These are phyloP conservation scores for Hypoxylon perforatum DNA, from an alignment of 495 filamentous ascomycete species.

Conservation along the genomic window DNA sequence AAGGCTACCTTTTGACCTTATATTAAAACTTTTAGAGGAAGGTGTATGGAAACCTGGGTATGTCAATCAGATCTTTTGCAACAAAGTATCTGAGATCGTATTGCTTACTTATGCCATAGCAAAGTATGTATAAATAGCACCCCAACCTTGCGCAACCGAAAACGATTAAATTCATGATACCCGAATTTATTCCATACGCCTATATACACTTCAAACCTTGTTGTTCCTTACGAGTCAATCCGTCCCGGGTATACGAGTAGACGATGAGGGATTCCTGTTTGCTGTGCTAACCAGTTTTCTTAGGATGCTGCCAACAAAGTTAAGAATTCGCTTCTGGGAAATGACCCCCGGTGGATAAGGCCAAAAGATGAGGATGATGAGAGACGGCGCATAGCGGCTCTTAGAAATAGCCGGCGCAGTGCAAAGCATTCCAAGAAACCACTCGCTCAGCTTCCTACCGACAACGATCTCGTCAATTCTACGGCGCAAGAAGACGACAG, in stretches of 20 bases:
- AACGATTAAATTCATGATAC: background rate
- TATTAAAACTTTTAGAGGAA: conserved; percentile 56
- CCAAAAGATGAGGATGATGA: conserved; percentile 57
- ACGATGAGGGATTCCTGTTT: background rate
- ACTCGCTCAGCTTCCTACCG: background rate
- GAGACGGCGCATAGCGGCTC: conserved; percentile 50
- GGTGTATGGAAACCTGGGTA: conserved; percentile 57
- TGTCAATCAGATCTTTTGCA: conserved; percentile 9
- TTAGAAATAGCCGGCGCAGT: conserved; percentile 41
- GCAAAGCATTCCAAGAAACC: conserved; percentile 19
- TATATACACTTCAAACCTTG: background rate
- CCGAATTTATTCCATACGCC: background rate
- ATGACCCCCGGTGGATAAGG: conserved; percentile 60
- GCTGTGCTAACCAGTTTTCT: conserved; percentile 8
- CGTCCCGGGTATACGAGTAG: background rate
- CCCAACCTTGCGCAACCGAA: background rate
- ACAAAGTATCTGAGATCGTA: conserved; percentile 3
- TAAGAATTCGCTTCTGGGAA: conserved; percentile 58
- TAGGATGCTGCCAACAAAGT: conserved; percentile 60
- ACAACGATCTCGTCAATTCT: background rate
- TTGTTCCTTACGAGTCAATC: background rate
- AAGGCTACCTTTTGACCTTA: conserved; percentile 54
- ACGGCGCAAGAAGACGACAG: conserved; percentile 18
- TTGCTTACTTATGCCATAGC: conserved; percentile 36
- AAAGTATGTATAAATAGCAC: conserved; percentile 39